Percentiles rank a stretch among this genome's conserved stretches.
phyloP scores from a whole-genome alignment of 768 basidiomycete species.

The Trametes villosa region DNA sequence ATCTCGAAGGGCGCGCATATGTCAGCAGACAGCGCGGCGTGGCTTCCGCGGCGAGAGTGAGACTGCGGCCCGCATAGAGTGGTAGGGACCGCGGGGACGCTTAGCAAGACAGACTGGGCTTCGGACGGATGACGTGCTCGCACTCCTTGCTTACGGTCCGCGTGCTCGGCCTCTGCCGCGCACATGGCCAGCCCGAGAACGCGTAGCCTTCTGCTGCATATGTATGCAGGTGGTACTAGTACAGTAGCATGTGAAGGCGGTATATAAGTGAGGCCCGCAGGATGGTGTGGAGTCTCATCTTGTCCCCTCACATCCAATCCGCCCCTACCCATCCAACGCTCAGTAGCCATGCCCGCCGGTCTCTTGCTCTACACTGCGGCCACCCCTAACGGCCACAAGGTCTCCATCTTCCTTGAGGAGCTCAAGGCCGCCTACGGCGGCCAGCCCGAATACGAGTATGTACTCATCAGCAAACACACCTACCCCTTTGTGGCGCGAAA shows the following conservation, averaged over 20 bases:
- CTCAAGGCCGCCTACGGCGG: conserved; percentile 47
- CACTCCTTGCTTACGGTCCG: no score
- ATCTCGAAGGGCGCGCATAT: neutral
- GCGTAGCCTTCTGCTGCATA: no score
- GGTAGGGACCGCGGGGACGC: neutral
- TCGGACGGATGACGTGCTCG: neutral
- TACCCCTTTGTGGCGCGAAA: neutral
- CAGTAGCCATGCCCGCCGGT: conserved; percentile 1
- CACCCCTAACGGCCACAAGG: conserved; percentile 61
- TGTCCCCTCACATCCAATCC: neutral
- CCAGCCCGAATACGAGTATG: conserved; percentile 56
- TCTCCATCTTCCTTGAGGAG: conserved; percentile 64
- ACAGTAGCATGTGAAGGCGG: no score
- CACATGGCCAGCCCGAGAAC: neutral
- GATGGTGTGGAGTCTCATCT: neutral
- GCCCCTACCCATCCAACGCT: neutral
- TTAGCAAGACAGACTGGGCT: neutral
- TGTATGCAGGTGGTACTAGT: no score
- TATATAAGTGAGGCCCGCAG: neutral
- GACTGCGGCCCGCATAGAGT: no score
- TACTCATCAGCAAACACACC: neutral
- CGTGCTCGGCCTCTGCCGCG: neutral
- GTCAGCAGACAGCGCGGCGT: neutral
- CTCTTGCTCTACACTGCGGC: conserved; percentile 38
- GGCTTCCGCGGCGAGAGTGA: neutral